Evolutionary conservation across 1,284 basidiomycete genomes (phyloP).

Genomic region (Neolentinus lepideus): DNA sequence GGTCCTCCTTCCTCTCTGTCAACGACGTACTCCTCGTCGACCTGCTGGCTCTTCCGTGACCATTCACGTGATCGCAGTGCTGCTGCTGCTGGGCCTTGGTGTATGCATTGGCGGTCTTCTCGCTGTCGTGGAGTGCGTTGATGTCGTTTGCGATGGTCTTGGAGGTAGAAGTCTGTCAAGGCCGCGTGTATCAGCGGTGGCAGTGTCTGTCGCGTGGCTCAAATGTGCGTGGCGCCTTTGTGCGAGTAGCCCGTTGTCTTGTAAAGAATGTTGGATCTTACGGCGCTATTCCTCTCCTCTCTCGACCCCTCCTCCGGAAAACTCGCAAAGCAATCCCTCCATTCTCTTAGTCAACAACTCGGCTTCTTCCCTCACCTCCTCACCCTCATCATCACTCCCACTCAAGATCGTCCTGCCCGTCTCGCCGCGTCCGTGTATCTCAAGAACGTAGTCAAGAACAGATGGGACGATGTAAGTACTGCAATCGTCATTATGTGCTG

Average conservation of each 20-base stretch:
- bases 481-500: background rate
- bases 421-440: slow-evolving; percentile 83
- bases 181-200: too few relatives aligned
- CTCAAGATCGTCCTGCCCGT: slow-evolving; percentile 64
- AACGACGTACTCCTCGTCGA: slow-evolving; percentile 11
- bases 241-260: too few relatives aligned
- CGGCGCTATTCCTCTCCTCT: slow-evolving; percentile 64
- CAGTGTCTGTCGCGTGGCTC: too few relatives aligned
- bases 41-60: background rate
- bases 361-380: slow-evolving; percentile 78
- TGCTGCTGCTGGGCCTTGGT: background rate
- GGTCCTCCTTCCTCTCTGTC: slow-evolving; percentile 19
- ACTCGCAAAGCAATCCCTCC: slow-evolving; percentile 73
- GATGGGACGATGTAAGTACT: slow-evolving; percentile 77
- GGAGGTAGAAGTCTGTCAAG: too few relatives aligned
- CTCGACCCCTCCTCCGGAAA: slow-evolving; percentile 69
- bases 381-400: slow-evolving; percentile 60
- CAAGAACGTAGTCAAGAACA: slow-evolving; percentile 80
- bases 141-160: background rate
- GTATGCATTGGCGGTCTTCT: background rate
- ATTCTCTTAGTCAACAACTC: slow-evolving; percentile 57
- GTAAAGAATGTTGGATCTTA: slow-evolving; percentile 70
- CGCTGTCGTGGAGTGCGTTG: background rate
- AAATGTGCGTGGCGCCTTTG: too few relatives aligned
- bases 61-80: background rate